phyloP scores from a whole-genome alignment of 768 basidiomycete genomes.

The Rossbeevera mucosa region DNA sequence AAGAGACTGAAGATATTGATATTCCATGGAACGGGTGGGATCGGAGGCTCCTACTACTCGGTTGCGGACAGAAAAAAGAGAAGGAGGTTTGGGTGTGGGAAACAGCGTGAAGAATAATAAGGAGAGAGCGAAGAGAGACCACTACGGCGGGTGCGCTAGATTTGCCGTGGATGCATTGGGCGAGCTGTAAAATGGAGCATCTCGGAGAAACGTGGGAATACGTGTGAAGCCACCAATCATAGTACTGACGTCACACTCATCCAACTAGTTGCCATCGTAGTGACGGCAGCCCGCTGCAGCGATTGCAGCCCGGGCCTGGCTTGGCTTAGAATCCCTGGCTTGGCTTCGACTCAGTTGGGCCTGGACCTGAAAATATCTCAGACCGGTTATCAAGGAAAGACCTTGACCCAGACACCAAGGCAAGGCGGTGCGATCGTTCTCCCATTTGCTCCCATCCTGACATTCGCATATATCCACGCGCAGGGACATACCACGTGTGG shows the following conservation, averaged over 20 bases:
- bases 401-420: background rate
- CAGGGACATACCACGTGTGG: background rate
- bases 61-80: background rate
- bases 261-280: background rate
- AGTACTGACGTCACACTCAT: background rate
- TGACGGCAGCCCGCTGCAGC: background rate
- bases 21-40: constrained; percentile 14
- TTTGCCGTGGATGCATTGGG: constrained; percentile 23
- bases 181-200: background rate
- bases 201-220: background rate
- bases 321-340: background rate
- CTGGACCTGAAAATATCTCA: background rate
- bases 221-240: constrained; percentile 9
- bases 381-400: background rate
- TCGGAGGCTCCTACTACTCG: background rate
- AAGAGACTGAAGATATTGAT: constrained; percentile 23
- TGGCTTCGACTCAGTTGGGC: background rate
- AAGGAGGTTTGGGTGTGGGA: background rate
- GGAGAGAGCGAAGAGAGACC: constrained; percentile 1
- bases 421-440: background rate
- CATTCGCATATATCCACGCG: background rate
- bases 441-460: background rate
- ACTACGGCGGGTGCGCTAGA: constrained; percentile 12
- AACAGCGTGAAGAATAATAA: background rate
- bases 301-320: background rate